Evolutionary conservation across 1,284 basidiomycete species (phyloP), one percentile per base, ranked within the genome.

Genomic region (Rhizoctonia solani): DNA sequence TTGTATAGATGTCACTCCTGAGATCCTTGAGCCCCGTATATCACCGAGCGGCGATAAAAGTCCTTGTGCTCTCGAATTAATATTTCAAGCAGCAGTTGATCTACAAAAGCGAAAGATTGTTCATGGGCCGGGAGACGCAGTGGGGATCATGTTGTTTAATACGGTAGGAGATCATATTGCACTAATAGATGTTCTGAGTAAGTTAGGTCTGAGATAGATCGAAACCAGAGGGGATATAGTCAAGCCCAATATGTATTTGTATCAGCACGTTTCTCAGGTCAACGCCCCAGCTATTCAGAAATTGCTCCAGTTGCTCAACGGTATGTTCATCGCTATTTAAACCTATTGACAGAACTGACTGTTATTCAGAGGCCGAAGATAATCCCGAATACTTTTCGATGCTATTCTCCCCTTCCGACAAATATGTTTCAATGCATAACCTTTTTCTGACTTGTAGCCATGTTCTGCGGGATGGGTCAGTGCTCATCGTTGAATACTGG

Each of bases 131-230:
- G 87, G 86, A 70, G 95, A 98, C 74, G 86, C 87, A 44, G 88
- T 95, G 49, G 96, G 95, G 1, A 88, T 98, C 44, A 74, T 98
- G 72, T 79, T 98, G 19, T 99, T 90, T 80, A 98, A 98, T 72
- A 94, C 94, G 65, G 93, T 96, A 75, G 74, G 25, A 4, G 13
- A 29, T 34, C 9, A 65, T 21, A 8, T 23, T 16, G 34, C 32
- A 23, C 16, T 27, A 19, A 41, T 53, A 44, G 16, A 39, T 50
- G 23, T 1, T 55, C 13, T 13, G 46, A 37, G 52, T 46, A 11
- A 46, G 6, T 21, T 9, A 14, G 44, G 72, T 25, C 70, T 14
- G 21, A 27, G 34, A 13, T 54, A 76, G 68, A 42, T 67, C 76
- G n/a, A 80, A 84, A 76, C 82, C 82, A 70, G 68, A 61, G 68